Evolutionary conservation across 1,284 basidiomycete genomes (phyloP).

Genomic region (Ustilago lituana): DNA sequence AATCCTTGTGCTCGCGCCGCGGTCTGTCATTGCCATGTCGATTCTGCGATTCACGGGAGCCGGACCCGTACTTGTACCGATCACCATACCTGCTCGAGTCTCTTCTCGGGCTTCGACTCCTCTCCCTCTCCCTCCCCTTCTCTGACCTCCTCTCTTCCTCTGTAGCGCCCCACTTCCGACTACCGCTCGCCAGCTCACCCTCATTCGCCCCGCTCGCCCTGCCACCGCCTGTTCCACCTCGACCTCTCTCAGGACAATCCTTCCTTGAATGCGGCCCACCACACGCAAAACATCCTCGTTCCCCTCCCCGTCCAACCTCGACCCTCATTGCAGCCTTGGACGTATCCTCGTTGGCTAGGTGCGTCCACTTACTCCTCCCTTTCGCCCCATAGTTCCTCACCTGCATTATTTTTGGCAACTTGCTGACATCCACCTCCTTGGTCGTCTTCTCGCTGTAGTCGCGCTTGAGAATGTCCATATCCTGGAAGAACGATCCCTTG

Average conservation of each 20-base stretch:
- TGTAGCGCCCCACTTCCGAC: neutral
- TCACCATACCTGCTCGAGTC: constrained; percentile 11
- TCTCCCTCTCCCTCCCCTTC: constrained; percentile 3
- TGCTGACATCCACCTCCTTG: constrained; percentile 80
- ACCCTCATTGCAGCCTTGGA: constrained; percentile 67
- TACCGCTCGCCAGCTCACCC: neutral
- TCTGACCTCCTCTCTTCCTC: neutral
- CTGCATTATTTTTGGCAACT: constrained; percentile 95
- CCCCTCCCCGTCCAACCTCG: constrained; percentile 68
- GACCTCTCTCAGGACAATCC: constrained; percentile 61
- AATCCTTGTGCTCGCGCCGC: neutral
- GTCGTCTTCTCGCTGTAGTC: constrained; percentile 90
- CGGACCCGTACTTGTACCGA: neutral
- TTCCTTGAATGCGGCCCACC: constrained; percentile 63
- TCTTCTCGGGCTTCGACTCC: constrained; percentile 16
- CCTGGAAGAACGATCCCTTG: constrained; percentile 96
- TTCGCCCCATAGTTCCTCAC: constrained; percentile 95
- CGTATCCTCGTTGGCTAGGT: constrained; percentile 93
- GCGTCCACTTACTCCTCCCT: constrained; percentile 80
- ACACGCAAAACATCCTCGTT: constrained; percentile 84
- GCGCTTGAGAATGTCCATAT: constrained; percentile 85
- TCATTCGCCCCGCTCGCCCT: constrained; percentile 19
- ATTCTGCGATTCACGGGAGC: neutral
- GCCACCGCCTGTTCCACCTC: constrained; percentile 9
- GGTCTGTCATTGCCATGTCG: constrained; percentile 6